A percentile compares a stretch with the other conserved stretches of the same genome.
phyloP scores from a whole-genome alignment of 805 yeast genomes.

The Lipomyces lipofer region DNA sequence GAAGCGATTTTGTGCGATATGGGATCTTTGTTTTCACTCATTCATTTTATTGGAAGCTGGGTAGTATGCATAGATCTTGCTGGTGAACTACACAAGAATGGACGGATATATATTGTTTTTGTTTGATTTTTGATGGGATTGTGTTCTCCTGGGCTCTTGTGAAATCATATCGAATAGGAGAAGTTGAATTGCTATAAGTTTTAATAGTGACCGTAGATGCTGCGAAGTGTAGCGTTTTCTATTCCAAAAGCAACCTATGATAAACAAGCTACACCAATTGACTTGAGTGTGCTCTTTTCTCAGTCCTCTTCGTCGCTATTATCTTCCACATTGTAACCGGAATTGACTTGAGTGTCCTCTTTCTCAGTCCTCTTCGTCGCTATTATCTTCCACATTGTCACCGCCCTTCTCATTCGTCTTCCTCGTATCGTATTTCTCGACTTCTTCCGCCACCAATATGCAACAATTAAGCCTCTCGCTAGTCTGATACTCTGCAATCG shows the following conservation, averaged over 20 bases:
- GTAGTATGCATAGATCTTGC: conserved; percentile 3
- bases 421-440: conserved; percentile 55
- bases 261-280: no score
- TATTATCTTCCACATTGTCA: conserved; percentile 10
- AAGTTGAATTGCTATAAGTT: no score
- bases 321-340: conserved; percentile 5
- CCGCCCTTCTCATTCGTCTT: conserved; percentile 4
- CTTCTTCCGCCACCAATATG: conserved; percentile 63
- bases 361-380: conserved; percentile 10
- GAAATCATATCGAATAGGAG: no score
- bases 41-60: no score
- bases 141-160: no score
- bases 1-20: no score
- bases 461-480: conserved; percentile 92
- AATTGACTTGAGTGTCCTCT: not conserved
- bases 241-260: not conserved
- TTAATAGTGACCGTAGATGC: no score
- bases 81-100: conserved; percentile 5
- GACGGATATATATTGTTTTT: not conserved
- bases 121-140: no score
- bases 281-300: not conserved
- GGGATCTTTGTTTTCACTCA: no score
- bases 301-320: conserved; percentile 15
- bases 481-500: conserved; percentile 84
- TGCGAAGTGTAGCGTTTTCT: no score